Percentiles rank a stretch among this genome's conserved stretches.
Conservation (phyloP, 2,329 filamentous ascomycete genomes). For the Aspergillus fischeri region DNA sequence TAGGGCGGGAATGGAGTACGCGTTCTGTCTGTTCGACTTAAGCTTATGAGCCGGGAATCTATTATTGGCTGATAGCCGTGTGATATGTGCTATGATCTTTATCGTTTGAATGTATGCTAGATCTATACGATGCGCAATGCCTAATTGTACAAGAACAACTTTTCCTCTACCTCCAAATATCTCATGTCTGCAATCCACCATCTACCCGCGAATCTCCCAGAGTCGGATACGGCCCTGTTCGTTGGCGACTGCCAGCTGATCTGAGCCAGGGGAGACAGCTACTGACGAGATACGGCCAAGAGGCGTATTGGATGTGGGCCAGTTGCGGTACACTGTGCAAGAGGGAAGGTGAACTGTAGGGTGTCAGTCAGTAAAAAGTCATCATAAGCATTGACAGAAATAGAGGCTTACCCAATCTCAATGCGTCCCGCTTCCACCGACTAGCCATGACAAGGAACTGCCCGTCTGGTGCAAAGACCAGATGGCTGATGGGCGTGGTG, state of each 20-base stretch:
- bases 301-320: slow-evolving; percentile 88
- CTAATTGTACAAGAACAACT: not conserved
- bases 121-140: not conserved
- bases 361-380: slow-evolving; percentile 6
- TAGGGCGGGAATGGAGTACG: not conserved
- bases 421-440: slow-evolving; percentile 79
- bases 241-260: slow-evolving; percentile 79
- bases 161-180: not conserved
- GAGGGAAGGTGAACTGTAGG: slow-evolving; percentile 73
- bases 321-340: slow-evolving; percentile 93
- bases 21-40: not conserved
- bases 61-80: not conserved
- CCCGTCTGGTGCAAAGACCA: slow-evolving; percentile 81
- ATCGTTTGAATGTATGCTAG: not conserved
- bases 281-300: slow-evolving; percentile 76
- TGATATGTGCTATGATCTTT: not conserved
- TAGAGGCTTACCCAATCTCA: slow-evolving; percentile 58
- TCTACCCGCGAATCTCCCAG: slow-evolving; percentile 77
- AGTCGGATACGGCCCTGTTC: slow-evolving; percentile 82
- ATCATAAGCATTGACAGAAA: not conserved
- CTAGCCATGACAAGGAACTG: slow-evolving; percentile 86
- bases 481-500: slow-evolving; percentile 74
- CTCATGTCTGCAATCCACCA: not conserved
- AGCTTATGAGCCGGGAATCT: not conserved
- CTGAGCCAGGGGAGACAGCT: slow-evolving; percentile 62